phyloP scores from a whole-genome alignment of 345 rosid species.

The Combretum micranthum region DNA sequence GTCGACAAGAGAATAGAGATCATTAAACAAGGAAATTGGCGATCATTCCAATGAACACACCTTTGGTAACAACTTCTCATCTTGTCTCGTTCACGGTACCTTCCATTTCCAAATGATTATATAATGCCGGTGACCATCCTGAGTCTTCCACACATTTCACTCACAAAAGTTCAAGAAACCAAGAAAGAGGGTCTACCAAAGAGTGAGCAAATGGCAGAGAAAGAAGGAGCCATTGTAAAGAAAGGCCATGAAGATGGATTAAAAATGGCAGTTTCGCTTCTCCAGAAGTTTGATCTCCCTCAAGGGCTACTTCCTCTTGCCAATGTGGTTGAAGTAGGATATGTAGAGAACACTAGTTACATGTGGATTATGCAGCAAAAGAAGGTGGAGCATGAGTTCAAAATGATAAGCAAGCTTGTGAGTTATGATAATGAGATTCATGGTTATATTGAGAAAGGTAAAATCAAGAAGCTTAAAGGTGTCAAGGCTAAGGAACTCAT shows the following conservation, averaged over 20 bases:
- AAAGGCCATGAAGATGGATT: slow-evolving; percentile 22
- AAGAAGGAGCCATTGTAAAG: slow-evolving; percentile 24
- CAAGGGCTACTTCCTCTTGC: slow-evolving; percentile 38
- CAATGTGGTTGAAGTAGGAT: slow-evolving; percentile 34
- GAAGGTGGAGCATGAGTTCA: slow-evolving; percentile 39
- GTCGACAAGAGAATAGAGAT: too few species aligned
- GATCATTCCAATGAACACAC: too few species aligned
- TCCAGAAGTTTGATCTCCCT: slow-evolving; percentile 30
- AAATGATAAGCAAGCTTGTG: slow-evolving; percentile 36
- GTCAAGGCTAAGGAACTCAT: slow-evolving; percentile 62
- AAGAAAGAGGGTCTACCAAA: too few species aligned
- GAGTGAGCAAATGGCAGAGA: slow-evolving; percentile 11
- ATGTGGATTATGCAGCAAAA: slow-evolving; percentile 45
- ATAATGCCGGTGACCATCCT: too few species aligned
- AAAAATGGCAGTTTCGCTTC: slow-evolving; percentile 20
- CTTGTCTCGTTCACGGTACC: too few species aligned
- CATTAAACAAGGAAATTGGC: too few species aligned
- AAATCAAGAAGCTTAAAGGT: slow-evolving; percentile 46
- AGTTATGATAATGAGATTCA: slow-evolving; percentile 30
- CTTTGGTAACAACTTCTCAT: too few species aligned
- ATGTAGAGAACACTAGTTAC: slow-evolving; percentile 33
- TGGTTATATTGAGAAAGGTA: slow-evolving; percentile 22
- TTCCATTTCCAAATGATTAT: too few species aligned
- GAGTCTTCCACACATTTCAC: too few species aligned
- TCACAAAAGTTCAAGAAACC: too few species aligned